Evolutionary conservation across 2,329 filamentous ascomycete species (phyloP), one percentile per base, ranked within the genome.

Genomic region (Talaromyces sp.): DNA sequence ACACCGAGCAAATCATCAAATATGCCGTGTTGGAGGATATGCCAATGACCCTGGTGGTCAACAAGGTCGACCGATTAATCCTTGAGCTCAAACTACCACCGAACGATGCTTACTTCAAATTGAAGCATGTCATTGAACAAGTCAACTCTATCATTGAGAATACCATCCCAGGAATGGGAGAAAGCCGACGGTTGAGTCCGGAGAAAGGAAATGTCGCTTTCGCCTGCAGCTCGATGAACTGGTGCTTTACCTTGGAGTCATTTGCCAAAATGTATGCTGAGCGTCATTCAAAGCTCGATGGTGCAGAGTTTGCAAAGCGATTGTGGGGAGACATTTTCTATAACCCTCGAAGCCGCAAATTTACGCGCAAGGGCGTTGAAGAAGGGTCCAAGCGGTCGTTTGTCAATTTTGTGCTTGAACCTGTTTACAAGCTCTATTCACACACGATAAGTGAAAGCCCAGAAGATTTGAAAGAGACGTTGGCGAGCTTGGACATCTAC

Each of bases 181-280:
- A 92, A 73, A 87, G 86, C 67, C 88, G 87, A 78, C 87, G 95
- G 69, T 79, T 99, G 68, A 98, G 94, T 70, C 95, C 95, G 0
- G 95, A 99, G 75, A 97, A 93, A 80, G 95, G 95, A 67, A 99
- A 99, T 75, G 95, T 99, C n/a, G 89, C 96, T 10, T 99, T 99
- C 75, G 91, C 94, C 0, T 97, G 92, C 77, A 92, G 91, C 59
- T 90, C 88, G 66, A 94, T 98, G 90, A 90, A 91, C 64, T 99
- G 95, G 95, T 96, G 92, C 77, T 97, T 99, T 76, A 98, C 93
- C 0, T 82, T 99, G 39, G 89, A 89, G 68, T 97, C 93, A 1
- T 99, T 99, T 75, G 90, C 95, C 13, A 93, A 92, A 77, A 96
- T 97, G 92, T 99, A 99, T 76, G 89, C 93, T 6, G 91, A 97